These are phyloP conservation scores for Pyrenula massariospora DNA, from an alignment of 495 filamentous ascomycete species.

Conservation along the genomic window DNA sequence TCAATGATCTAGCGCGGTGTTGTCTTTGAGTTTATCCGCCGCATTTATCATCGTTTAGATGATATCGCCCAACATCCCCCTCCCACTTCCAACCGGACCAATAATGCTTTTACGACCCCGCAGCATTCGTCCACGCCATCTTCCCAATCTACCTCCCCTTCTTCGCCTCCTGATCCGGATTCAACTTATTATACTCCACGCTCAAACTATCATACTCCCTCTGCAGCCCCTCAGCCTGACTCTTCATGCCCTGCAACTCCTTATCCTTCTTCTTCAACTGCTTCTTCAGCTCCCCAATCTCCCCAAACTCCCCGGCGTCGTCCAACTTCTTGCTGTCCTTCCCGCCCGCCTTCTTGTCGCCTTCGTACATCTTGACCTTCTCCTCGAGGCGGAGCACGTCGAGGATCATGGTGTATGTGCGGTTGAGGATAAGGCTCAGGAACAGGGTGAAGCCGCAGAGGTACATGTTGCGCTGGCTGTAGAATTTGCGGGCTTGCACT, in stretches of 20 bases:
- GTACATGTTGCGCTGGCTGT: slow-evolving; percentile 99
- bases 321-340: slow-evolving; percentile 55
- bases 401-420: slow-evolving; percentile 95
- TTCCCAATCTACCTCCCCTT: slow-evolving; percentile 65
- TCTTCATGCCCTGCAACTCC: slow-evolving; percentile 72
- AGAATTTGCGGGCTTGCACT: slow-evolving; percentile 98
- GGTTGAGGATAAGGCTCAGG: slow-evolving; percentile 96
- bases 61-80: too few relatives aligned
- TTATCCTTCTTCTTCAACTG: slow-evolving; percentile 59
- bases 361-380: slow-evolving; percentile 76
- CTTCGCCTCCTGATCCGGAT: slow-evolving; percentile 43
- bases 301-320: slow-evolving; percentile 58
- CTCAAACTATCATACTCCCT: slow-evolving; percentile 75
- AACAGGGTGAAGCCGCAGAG: slow-evolving; percentile 99
- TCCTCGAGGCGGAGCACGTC: slow-evolving; percentile 89
- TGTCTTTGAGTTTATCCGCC: too few relatives aligned
- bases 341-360: slow-evolving; percentile 58
- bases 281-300: slow-evolving; percentile 62
- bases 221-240: slow-evolving; percentile 66
- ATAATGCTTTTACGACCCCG: too few relatives aligned
- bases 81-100: too few relatives aligned
- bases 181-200: slow-evolving; percentile 49
- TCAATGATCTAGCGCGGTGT: too few relatives aligned
- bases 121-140: too few relatives aligned
- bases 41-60: too few relatives aligned